Percentiles rank a stretch among this genome's conserved stretches.
phyloP scores from a whole-genome alignment of 2,329 filamentous ascomycete species.

The Botrytis galanthina region DNA sequence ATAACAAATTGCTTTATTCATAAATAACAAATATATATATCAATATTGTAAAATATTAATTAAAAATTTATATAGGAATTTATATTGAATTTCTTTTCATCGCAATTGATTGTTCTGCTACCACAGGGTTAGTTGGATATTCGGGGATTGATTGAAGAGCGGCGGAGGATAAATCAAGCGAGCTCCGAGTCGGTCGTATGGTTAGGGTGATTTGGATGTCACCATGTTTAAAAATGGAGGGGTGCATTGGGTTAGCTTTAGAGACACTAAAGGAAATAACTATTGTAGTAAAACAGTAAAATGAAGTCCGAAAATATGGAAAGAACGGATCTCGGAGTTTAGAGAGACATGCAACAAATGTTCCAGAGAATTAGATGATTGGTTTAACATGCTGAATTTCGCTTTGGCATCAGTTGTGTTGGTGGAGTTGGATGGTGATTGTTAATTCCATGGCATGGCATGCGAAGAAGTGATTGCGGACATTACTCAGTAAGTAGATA shows the following conservation, averaged over 20 bases:
- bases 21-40: too few relatives aligned
- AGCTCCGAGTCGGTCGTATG: neutral
- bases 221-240: neutral
- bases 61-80: too few relatives aligned
- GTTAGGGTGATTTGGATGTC: neutral
- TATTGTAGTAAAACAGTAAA: neutral
- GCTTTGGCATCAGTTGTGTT: neutral
- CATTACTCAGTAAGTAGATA: neutral
- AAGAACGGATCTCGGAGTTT: slow-evolving; percentile 8
- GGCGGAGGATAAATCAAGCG: neutral
- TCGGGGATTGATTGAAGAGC: neutral
- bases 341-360: slow-evolving; percentile 2
- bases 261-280: neutral
- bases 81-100: too few relatives aligned
- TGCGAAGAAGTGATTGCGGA: neutral
- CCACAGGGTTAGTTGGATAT: too few relatives aligned
- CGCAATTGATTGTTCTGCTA: too few relatives aligned
- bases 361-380: neutral
- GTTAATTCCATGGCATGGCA: neutral
- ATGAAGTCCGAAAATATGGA: neutral
- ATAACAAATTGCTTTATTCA: too few relatives aligned
- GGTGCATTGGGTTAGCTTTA: neutral
- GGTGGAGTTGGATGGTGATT: neutral
- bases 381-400: neutral
- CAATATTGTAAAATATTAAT: too few relatives aligned